Evolutionary conservation across 805 yeast genomes (phyloP).

Genomic region (Ogataea degrootiae): DNA sequence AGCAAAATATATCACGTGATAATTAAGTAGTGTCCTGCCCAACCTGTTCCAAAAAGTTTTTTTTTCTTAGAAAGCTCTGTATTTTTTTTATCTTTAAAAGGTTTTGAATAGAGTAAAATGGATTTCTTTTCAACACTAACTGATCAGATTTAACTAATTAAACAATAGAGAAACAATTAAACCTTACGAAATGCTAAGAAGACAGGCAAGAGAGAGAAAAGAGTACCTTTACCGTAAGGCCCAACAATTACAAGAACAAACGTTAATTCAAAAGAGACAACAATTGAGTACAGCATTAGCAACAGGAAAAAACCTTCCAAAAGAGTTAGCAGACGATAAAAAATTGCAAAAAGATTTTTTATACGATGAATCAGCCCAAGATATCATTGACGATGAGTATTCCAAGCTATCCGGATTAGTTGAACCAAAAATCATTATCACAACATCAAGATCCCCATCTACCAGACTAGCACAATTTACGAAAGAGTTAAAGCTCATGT

Average conservation of each 20-base stretch:
- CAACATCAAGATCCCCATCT: slow-evolving; percentile 91
- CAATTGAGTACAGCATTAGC: slow-evolving; percentile 85
- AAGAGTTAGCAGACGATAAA: slow-evolving; percentile 85
- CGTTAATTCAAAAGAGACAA: slow-evolving; percentile 79
- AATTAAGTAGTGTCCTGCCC: no score
- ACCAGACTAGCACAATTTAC: slow-evolving; percentile 84
- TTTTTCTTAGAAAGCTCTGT: no score
- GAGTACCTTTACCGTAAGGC: slow-evolving; percentile 90
- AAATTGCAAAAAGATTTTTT: slow-evolving; percentile 75
- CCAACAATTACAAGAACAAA: slow-evolving; percentile 83
- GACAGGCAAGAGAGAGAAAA: slow-evolving; percentile 94
- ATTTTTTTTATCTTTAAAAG: no score
- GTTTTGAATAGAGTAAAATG: no score
- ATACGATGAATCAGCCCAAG: slow-evolving; percentile 66
- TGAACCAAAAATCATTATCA: slow-evolving; percentile 87
- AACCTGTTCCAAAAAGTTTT: no score
- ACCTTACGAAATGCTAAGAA: slow-evolving; percentile 54
- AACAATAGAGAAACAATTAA: neutral
- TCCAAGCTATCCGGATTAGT: slow-evolving; percentile 77
- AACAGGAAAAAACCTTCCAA: slow-evolving; percentile 83
- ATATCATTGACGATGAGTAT: slow-evolving; percentile 83
- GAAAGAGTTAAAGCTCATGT: slow-evolving; percentile 83
- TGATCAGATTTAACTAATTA: no score
- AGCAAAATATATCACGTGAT: no score
- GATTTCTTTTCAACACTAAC: no score